Evolutionary conservation across 1,284 basidiomycete genomes (phyloP), one percentile per base, ranked within the genome.

Genomic region (Cryptococcus sp.): DNA sequence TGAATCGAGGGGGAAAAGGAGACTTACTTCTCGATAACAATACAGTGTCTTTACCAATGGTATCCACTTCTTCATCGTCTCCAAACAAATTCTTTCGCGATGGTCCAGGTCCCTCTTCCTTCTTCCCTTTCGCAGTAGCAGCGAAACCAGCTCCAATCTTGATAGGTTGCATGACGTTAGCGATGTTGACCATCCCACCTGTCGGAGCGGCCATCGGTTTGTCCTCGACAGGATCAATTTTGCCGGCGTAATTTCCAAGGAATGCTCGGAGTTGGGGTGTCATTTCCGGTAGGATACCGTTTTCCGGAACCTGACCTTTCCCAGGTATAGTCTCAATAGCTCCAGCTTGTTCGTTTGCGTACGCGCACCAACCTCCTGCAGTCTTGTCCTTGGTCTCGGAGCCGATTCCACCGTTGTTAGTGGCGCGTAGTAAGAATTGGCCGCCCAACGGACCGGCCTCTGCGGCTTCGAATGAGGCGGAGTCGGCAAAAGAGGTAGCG

Each of bases 401-500:
- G 22, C 69, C 72, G 23, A 74, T 61, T 11, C 72, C 72, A 4
- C 72, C 72, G n/a, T 56, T 46, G 2, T 58, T 46, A 2, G 69
- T 57, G 0, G 69, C 51, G 18, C 57, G 61, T 9, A 74, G 22
- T 3, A 68, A 43, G 51, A 52, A 62, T 48, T 72, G 60, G 5
- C 61, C 61, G 19, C 69, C 67, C 1, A 67, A 56, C 1, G 63
- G 67, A 4, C 67, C 68, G 13, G 84, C 81, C 53, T 90, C 83
- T 19, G 82, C 79, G 4, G 85, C 86, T 61, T 88, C 83, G 71
- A 93, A 93, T 7, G 90, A 87, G 60, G 86, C 83, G 2, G 85
- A 82, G 70, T 91, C 87, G 39, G 89, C 90, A 69, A 91, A 93
- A 10, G 89, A 91, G 5, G 86, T 85, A 3, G 91, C 90, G 7